A percentile compares a stretch with the other conserved stretches of the same genome.
Evolutionary conservation across 192 early-diverging fungal species (phyloP).

Genomic region (Gryganskiella cystojenkinii): DNA sequence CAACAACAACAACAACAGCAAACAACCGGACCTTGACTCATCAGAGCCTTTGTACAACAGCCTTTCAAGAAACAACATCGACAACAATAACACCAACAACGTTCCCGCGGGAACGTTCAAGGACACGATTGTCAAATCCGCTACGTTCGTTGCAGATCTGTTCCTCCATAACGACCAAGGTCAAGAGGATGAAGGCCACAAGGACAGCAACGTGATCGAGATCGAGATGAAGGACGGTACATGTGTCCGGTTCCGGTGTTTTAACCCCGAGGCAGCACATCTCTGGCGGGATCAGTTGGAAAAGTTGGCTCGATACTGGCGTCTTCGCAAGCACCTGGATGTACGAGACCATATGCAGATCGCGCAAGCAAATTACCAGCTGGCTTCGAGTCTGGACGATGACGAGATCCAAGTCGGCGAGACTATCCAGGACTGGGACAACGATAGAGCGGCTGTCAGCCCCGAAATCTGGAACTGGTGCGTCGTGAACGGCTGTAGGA

Average conservation of each 20-base stretch:
- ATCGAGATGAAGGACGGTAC: conserved; percentile 41
- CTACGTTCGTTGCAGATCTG: conserved; percentile 19
- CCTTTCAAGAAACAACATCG: neutral
- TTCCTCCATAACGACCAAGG: conserved; percentile 22
- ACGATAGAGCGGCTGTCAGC: conserved; percentile 25
- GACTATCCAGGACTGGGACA: conserved; percentile 43
- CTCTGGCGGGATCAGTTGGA: conserved; percentile 39
- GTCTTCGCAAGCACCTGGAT: conserved; percentile 29
- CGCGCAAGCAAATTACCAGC: conserved; percentile 21
- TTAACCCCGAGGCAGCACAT: conserved; percentile 37
- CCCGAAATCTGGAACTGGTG: conserved; percentile 56
- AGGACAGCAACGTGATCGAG: conserved; percentile 44
- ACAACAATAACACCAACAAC: neutral
- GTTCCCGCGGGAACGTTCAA: conserved; percentile 3
- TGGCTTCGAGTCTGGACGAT: conserved; percentile 29
- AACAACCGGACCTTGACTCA: neutral
- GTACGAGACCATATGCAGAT: conserved; percentile 24
- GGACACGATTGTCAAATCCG: conserved; percentile 11
- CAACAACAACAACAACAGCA: conserved; percentile 10
- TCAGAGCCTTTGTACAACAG: conserved; percentile 18
- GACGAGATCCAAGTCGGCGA: conserved; percentile 27
- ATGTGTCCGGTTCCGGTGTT: conserved; percentile 38
- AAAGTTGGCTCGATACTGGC: conserved; percentile 47
- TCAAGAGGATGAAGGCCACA: neutral
- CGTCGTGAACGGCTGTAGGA: conserved; percentile 52